Base-by-base conservation (phyloP, 176 grass and related monocot species). In the Carex littledalei region DNA sequence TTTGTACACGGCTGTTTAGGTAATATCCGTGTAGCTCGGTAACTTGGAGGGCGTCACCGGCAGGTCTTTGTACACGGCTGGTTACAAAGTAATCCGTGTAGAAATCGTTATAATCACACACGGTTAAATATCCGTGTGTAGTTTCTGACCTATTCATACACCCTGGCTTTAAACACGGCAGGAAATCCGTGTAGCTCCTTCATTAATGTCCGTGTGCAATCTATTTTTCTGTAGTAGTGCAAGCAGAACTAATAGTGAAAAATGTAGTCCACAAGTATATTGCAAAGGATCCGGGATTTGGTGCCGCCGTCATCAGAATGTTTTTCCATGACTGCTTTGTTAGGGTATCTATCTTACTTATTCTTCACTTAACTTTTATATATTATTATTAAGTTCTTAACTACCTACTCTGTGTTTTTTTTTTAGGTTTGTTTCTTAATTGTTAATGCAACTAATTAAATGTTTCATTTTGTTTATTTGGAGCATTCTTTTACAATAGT, bases 281-380 rank as follows among this genome's bases (percentile, higher is more conserved):
- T 64, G 15, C 8, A 4, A 24, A 54, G 0, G 79, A 94, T 77
- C 81, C 87, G 43, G 94, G 94, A 35, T 83, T 87, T n/a, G 91
- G 89, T 22, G 85, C 94, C 0, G 94, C 89, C 16, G 58, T 93
- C 43, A 82, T 96, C 43, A 76, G 94, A 43, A 76, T 97, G 45
- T 79, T 86, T 74, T 97, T 93, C 87, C 91, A 94, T 63, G 92
- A 94, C 81, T 94, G 92, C 84, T 94, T 94, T 12, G 88, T 92
- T 21, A 85, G 84, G 50, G 88, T 92, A 88, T 79, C 20, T 47
- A 5, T 60, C 18, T 22, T 17, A 67, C 10, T 39, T 4, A 6
- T 1, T 63, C 1, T 29, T 31, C 37, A n/a, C 7, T 70, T 18
- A 18, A 37, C 2, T 41, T 43, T 18, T 20, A 11, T 41, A 11